phyloP scores from a whole-genome alignment of 2,329 filamentous ascomycete species.

The Aspergillus pseudonomiae region DNA sequence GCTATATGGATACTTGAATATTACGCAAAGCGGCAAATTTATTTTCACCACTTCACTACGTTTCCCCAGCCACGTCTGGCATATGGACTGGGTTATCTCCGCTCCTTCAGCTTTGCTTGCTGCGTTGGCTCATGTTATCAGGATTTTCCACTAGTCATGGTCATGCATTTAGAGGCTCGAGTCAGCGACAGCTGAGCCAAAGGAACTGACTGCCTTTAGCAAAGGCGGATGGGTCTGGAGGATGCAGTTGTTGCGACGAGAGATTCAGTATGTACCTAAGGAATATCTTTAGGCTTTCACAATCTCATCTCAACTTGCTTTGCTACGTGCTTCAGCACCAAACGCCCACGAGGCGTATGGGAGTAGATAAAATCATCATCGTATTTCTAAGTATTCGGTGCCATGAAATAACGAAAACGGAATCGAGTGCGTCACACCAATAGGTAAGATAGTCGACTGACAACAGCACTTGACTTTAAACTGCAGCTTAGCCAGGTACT shows the following conservation, averaged over 20 bases:
- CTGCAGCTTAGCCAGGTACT: not conserved
- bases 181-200: conserved; percentile 14
- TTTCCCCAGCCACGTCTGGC: not conserved
- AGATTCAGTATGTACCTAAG: conserved; percentile 5
- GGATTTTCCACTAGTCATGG: not conserved
- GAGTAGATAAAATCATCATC: not conserved
- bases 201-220: conserved; percentile 6
- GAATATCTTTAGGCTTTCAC: not conserved
- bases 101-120: not conserved
- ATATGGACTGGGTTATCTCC: not conserved
- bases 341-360: not conserved
- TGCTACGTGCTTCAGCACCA: not conserved
- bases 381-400: not conserved
- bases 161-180: not conserved
- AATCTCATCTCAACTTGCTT: not conserved
- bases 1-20: not conserved
- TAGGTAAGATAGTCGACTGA: not conserved
- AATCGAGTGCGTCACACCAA: not conserved
- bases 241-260: conserved; percentile 13
- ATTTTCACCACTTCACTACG: not conserved
- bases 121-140: not conserved
- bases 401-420: not conserved
- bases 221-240: conserved; percentile 14
- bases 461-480: not conserved
- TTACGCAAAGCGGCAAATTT: conserved; percentile 2